Evolutionary conservation across 2,329 filamentous ascomycete genomes (phyloP).

Genomic region (Nigrospora oryzae): DNA sequence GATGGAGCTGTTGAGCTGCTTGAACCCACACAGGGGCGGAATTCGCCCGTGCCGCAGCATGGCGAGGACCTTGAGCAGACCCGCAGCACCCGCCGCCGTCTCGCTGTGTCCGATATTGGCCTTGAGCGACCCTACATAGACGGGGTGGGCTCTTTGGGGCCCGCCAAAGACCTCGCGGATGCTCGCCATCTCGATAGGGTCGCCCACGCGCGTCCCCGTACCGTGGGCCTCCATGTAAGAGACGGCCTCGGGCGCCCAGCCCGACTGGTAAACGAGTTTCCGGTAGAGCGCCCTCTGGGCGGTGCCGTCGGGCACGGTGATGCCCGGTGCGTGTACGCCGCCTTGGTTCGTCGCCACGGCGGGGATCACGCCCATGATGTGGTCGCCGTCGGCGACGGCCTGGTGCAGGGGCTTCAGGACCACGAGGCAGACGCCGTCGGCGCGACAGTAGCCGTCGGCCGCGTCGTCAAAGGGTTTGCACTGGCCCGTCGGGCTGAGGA

Average conservation of each 20-base stretch:
- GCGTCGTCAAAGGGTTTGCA: constrained; percentile 39
- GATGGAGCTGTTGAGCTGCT: constrained; percentile 19
- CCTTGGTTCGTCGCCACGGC: constrained; percentile 26
- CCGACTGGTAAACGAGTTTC: constrained; percentile 12
- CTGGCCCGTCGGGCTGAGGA: constrained; percentile 32
- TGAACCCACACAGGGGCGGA: constrained; percentile 16
- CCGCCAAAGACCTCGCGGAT: constrained; percentile 8
- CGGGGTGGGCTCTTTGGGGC: not conserved
- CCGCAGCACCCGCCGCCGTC: constrained; percentile 17
- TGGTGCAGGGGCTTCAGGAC: constrained; percentile 40
- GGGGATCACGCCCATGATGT: constrained; percentile 33
- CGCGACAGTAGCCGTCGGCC: constrained; percentile 47
- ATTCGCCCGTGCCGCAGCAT: constrained; percentile 19
- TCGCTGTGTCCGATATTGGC: constrained; percentile 22
- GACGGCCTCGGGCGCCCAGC: not conserved
- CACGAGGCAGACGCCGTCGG: constrained; percentile 37
- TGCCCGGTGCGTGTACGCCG: constrained; percentile 11
- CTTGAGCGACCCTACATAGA: constrained; percentile 18
- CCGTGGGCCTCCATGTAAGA: constrained; percentile 31
- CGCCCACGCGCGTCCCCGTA: constrained; percentile 32
- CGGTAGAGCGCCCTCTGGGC: constrained; percentile 21
- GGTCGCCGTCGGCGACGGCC: constrained; percentile 41
- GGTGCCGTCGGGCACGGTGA: constrained; percentile 16
- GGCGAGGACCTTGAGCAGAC: constrained; percentile 20
- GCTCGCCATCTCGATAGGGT: constrained; percentile 14